Conservation (phyloP, 2,329 filamentous ascomycete species). For the Dactylonectria macrodidyma region DNA sequence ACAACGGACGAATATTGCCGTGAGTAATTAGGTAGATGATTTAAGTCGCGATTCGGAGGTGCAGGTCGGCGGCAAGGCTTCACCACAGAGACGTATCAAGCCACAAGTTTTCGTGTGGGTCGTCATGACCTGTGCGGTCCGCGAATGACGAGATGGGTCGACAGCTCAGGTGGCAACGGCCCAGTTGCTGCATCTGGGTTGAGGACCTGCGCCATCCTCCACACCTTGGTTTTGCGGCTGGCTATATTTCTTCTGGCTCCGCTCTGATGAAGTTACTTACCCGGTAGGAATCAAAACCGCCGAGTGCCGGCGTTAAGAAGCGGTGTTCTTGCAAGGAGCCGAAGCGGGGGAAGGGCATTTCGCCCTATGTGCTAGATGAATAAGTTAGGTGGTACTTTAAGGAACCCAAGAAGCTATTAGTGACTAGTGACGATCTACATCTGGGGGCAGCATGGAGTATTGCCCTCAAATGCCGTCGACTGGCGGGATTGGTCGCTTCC, state of each 20-base stretch:
- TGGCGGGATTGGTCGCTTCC: slow-evolving; percentile 1
- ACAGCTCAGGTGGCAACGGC: background rate
- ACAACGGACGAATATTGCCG: background rate
- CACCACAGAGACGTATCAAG: background rate
- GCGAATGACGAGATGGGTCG: slow-evolving; percentile 11
- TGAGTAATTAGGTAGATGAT: background rate
- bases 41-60: background rate
- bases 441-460: slow-evolving; percentile 1
- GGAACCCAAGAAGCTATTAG: background rate
- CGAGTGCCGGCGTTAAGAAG: slow-evolving; percentile 15
- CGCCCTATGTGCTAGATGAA: background rate
- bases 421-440: background rate
- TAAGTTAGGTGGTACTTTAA: slow-evolving; percentile 1
- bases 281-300: background rate
- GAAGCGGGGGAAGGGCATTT: background rate
- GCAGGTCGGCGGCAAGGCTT: slow-evolving; percentile 8
- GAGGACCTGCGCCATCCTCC: background rate
- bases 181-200: slow-evolving; percentile 4
- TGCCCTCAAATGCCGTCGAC: background rate
- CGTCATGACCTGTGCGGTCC: background rate
- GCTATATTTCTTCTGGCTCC: background rate
- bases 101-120: background rate
- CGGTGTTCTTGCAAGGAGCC: slow-evolving; percentile 12
- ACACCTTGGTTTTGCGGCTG: slow-evolving; percentile 5
- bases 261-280: slow-evolving; percentile 1